These are phyloP conservation scores for Heterobasidion parviporum DNA, from an alignment of 1,284 basidiomycete species.

Conservation along the genomic window DNA sequence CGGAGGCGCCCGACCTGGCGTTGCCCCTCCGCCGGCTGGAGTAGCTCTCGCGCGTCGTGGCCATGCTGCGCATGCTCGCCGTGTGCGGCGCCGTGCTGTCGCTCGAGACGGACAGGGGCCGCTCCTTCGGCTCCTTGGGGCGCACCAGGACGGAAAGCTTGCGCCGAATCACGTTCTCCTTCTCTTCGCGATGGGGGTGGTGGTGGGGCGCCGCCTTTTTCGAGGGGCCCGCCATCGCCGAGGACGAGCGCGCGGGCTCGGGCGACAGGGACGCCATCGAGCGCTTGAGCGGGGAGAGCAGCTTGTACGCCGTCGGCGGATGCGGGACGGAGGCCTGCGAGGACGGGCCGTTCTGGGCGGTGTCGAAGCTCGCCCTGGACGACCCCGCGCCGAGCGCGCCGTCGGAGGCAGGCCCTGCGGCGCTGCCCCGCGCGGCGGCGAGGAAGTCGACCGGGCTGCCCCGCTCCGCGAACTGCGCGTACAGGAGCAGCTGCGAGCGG, in stretches of 20 bases:
- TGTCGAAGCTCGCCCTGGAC: constrained; percentile 41
- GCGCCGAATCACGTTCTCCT: constrained; percentile 14
- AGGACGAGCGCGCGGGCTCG: constrained; percentile 18
- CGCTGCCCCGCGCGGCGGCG: constrained; percentile 21
- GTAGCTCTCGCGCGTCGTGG: constrained; percentile 23
- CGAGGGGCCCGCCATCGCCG: constrained; percentile 6
- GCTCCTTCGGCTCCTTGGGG: constrained; percentile 13
- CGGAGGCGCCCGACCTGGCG: not conserved
- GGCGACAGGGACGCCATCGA: constrained; percentile 37
- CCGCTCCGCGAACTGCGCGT: constrained; percentile 66
- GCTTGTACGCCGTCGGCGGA: constrained; percentile 54
- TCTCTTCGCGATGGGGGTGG: constrained; percentile 1
- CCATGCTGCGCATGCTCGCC: constrained; percentile 27
- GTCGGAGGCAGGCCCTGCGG: constrained; percentile 33
- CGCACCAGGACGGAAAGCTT: constrained; percentile 25
- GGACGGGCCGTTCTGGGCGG: constrained; percentile 20
- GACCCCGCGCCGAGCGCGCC: constrained; percentile 31
- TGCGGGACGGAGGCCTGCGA: constrained; percentile 24
- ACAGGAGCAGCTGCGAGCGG: constrained; percentile 63
- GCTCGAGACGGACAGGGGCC: constrained; percentile 26
- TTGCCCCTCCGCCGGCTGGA: constrained; percentile 12
- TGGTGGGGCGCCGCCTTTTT: constrained; percentile 2
- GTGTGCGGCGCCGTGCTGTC: constrained; percentile 20
- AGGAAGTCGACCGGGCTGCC: constrained; percentile 44
- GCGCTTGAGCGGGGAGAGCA: constrained; percentile 55